Conservation (phyloP, 768 basidiomycete genomes). For the Amanita pallidorosea region DNA sequence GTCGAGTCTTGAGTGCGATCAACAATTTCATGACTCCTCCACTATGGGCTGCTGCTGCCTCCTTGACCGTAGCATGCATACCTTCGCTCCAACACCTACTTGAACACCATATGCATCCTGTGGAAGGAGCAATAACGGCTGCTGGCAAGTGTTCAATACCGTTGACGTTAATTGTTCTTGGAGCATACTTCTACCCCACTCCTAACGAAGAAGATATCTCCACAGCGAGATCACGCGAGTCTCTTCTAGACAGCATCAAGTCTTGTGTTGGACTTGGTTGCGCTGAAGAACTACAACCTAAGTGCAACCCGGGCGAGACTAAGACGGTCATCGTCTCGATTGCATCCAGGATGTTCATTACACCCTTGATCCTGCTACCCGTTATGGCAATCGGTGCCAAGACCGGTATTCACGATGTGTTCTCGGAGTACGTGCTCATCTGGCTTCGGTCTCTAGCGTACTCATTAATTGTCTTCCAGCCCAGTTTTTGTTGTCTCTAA, state of each 20-base stretch:
- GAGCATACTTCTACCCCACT: conserved; percentile 5
- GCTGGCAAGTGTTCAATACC: conserved; percentile 7
- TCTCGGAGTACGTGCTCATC: conserved; percentile 55
- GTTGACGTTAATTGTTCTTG: conserved; percentile 6
- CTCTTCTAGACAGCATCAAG: neutral
- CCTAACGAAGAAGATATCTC: neutral
- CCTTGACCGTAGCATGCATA: conserved; percentile 2
- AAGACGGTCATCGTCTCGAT: conserved; percentile 78
- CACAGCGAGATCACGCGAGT: neutral
- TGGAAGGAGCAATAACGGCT: conserved; percentile 2
- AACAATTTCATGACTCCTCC: conserved; percentile 1
- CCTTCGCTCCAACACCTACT: neutral
- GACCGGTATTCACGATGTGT: conserved; percentile 49
- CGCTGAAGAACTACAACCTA: conserved; percentile 5
- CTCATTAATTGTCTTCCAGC: conserved; percentile 24
- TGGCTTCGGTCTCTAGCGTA: conserved; percentile 4
- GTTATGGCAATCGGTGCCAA: conserved; percentile 54
- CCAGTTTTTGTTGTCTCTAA: conserved; percentile 84
- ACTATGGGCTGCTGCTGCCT: neutral
- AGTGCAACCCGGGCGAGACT: conserved; percentile 53
- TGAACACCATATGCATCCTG: neutral
- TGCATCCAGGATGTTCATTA: conserved; percentile 78
- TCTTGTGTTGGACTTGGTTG: neutral
- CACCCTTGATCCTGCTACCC: conserved; percentile 71
- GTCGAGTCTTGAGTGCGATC: neutral